These are phyloP conservation scores for Nemania sp. DNA, from an alignment of 2,329 filamentous ascomycete genomes.

Conservation along the genomic window DNA sequence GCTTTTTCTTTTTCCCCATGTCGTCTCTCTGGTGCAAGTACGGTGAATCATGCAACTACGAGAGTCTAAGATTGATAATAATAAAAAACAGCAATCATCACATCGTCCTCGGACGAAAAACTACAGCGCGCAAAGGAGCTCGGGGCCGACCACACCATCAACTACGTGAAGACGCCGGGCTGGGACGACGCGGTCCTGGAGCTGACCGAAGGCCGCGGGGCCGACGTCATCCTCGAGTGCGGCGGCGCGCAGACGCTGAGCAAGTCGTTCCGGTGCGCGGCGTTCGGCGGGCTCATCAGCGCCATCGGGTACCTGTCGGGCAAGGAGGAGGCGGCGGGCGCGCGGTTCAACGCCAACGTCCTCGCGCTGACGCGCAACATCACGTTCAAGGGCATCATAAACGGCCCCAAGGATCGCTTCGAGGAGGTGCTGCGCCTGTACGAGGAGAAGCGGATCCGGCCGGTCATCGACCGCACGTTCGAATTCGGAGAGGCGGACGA, in stretches of 20 bases:
- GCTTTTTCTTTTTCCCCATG: not conserved
- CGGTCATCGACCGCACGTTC: constrained; percentile 55
- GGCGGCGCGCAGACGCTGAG: constrained; percentile 57
- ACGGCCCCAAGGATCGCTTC: constrained; percentile 61
- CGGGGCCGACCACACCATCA: constrained; percentile 58
- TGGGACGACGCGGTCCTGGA: constrained; percentile 56
- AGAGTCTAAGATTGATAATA: not conserved
- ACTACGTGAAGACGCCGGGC: constrained; percentile 56
- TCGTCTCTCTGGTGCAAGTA: not conserved
- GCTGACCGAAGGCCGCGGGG: constrained; percentile 51
- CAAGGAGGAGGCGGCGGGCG: constrained; percentile 51
- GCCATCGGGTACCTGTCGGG: constrained; percentile 49
- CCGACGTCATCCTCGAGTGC: constrained; percentile 60
- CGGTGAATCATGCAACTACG: not conserved
- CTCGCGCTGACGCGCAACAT: constrained; percentile 45
- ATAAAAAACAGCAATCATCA: constrained; percentile 30
- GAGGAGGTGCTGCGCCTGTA: constrained; percentile 59
- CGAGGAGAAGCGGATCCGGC: constrained; percentile 48
- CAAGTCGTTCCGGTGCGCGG: constrained; percentile 57
- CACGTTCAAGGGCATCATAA: constrained; percentile 55
- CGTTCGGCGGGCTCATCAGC: constrained; percentile 59
- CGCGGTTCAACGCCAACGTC: constrained; percentile 59
- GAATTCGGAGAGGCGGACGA: constrained; percentile 51
- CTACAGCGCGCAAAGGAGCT: constrained; percentile 52
- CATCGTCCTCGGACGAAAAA: constrained; percentile 53